Evolutionary conservation across 495 filamentous ascomycete species (phyloP), one percentile per base, ranked within the genome.

Genomic region (Penicillium waksmanii): DNA sequence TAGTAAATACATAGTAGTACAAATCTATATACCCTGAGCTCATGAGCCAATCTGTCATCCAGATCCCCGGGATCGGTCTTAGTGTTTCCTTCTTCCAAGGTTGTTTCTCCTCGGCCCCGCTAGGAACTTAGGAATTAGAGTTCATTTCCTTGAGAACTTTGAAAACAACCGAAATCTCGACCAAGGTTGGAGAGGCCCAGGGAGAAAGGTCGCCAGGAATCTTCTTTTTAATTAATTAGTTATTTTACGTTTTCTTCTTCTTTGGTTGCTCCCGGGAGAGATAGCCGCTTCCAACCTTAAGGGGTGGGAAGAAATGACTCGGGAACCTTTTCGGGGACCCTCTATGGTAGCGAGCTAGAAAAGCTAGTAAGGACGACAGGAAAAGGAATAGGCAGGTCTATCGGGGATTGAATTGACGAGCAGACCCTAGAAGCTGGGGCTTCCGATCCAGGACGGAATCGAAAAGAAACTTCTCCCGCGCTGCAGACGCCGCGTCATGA

Each of bases 401-500:
- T 48, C 21, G 46, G 46, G 42, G 2, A 13, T 13, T 23, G 15
- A 44, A 19, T n/a, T 44, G 42, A 31, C 27, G 27, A 31, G 27
- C 27, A 31, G 27, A 31, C 27, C 27, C 27, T 31, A 31, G 27
- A 31, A 31, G 3, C 27, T 31, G 42, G n/a, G n/a, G n/a, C 8
- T 44, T 44, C 42, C n/a, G 42, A 44, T 44, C 42, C 17, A 44
- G n/a, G 42, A 44, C 42, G 42, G 42, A 17, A 19, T 13, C 42
- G 18, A 23, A 15, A 21, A 43, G 19, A 44, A 27, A 47, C 35
- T 48, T 31, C 46, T 48, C 18, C 46, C 46, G 19, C 46, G 46
- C 15, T 48, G 46, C 21, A 48, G 46, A 55, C 40, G 55, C 58
- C 58, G 58, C 63, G 63, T 65, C 58, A 65, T 61, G 51, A 46